Evolutionary conservation across 176 grass and related monocot genomes (phyloP), one percentile per base, ranked within the genome.

Genomic region (Tuctoria greenei): DNA sequence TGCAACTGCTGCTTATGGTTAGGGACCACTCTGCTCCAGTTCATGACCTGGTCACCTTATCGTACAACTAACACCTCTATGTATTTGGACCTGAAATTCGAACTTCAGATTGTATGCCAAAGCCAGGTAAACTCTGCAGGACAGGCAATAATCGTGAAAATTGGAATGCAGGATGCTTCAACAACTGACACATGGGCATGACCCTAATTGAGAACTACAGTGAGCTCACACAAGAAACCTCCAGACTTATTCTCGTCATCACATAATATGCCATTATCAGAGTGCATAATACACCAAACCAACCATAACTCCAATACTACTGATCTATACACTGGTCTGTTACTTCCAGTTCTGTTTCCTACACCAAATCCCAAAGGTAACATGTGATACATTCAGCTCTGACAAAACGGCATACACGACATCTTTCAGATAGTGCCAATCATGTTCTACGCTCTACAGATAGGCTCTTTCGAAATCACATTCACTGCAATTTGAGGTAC

Each of bases 401-500:
- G 39, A 73, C 26, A 17, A 87, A 61, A 43, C 38, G 44, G 10
- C 11, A 43, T 7, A 66, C 6, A 23, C 43, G 73, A 51, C 47
- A 77, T 78, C 52, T 73, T n/a, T 39, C 11, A 8, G 31, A 23
- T 39, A 41, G 51, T 49, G 20, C 39, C 55, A 58, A 26, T 58
- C 55, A 58, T 58, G 55, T 58, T 58, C 23, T 4, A 26, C 9
- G 23, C 55, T 23, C n/a, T 56, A 56, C 52, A 56, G 52, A 56
- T 56, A 56, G 10, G 51, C 50, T 78, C 64, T 63, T 75, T 55
- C 61, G 38, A 71, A 50, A 50, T 68, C 50, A 65, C 46, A 11
- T 69, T 90, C 49, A 90, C 46, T 82, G 84, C 7, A 17, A 49
- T n/a, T 90, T 90, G 57, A 25, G 50, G 85, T 83, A 74, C 88